phyloP scores from a whole-genome alignment of 371 early-diverging fungal species.

The Mortierella sp. region DNA sequence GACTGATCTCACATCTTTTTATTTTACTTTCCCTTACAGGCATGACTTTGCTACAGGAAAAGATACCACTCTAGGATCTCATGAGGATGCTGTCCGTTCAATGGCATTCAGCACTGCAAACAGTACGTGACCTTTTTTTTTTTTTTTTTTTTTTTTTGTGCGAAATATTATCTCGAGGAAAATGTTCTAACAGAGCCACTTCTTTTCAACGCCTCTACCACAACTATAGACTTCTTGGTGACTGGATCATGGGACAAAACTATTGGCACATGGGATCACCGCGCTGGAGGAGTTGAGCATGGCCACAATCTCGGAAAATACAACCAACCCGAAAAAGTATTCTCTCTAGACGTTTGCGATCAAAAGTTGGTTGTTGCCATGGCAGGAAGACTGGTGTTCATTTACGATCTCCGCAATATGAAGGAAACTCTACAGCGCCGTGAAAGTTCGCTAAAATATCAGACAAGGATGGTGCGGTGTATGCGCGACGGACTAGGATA shows the following conservation, averaged over 20 bases:
- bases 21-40: conserved; percentile 47
- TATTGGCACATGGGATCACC: conserved; percentile 85
- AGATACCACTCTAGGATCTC: conserved; percentile 63
- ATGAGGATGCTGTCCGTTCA: conserved; percentile 72
- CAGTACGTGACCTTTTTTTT: conserved; percentile 56
- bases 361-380: conserved; percentile 86
- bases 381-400: conserved; percentile 79
- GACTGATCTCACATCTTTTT: neutral
- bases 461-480: conserved; percentile 82
- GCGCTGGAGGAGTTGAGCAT: conserved; percentile 55
- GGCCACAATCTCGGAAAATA: conserved; percentile 58
- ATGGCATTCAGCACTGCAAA: conserved; percentile 72
- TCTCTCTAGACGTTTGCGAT: conserved; percentile 81
- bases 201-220: no score
- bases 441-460: conserved; percentile 86
- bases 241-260: conserved; percentile 95
- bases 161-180: no score
- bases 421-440: conserved; percentile 77
- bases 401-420: conserved; percentile 91
- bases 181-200: no score
- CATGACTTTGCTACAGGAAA: conserved; percentile 64
- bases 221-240: conserved; percentile 65
- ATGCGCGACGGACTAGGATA: conserved; percentile 88
- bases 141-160: neutral
- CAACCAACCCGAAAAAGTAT: conserved; percentile 79